These are phyloP conservation scores for Linnemannia elongata DNA, from an alignment of 192 early-diverging fungal genomes.

Conservation along the genomic window DNA sequence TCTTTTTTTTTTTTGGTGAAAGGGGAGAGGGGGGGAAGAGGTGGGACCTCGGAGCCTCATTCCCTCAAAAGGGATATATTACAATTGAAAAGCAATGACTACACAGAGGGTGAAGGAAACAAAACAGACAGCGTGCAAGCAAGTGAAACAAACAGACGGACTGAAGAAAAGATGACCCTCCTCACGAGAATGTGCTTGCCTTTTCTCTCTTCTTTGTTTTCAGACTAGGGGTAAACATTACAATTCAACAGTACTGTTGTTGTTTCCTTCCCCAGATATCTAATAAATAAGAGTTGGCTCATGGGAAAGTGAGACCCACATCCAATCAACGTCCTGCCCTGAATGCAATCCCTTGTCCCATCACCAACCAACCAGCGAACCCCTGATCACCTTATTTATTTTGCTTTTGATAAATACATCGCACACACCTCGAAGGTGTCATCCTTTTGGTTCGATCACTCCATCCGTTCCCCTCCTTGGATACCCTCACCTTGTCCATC, in stretches of 20 bases:
- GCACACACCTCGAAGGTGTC: background rate
- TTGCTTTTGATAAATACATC: background rate
- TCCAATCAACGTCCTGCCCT: conserved; percentile 36
- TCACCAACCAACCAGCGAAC: conserved; percentile 4
- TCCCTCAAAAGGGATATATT: background rate
- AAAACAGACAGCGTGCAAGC: too few relatives aligned
- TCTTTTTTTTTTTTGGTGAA: background rate
- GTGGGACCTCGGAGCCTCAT: background rate
- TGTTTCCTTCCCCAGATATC: too few relatives aligned
- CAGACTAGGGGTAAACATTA: conserved; percentile 23
- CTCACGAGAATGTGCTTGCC: background rate
- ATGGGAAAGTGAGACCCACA: conserved; percentile 23
- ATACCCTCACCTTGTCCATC: background rate
- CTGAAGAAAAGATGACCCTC: background rate
- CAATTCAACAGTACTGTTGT: background rate
- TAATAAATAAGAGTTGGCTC: background rate
- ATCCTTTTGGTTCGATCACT: background rate
- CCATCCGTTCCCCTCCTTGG: background rate
- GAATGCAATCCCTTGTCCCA: background rate
- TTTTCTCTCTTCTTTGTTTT: background rate
- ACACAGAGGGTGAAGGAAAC: too few relatives aligned
- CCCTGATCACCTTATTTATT: background rate
- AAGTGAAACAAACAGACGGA: too few relatives aligned
- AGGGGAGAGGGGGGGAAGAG: background rate
- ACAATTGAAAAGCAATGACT: too few relatives aligned